A percentile compares a stretch with the other conserved stretches of the same genome.
Evolutionary conservation across 345 rosid genomes (phyloP).

Genomic region (Combretum micranthum): DNA sequence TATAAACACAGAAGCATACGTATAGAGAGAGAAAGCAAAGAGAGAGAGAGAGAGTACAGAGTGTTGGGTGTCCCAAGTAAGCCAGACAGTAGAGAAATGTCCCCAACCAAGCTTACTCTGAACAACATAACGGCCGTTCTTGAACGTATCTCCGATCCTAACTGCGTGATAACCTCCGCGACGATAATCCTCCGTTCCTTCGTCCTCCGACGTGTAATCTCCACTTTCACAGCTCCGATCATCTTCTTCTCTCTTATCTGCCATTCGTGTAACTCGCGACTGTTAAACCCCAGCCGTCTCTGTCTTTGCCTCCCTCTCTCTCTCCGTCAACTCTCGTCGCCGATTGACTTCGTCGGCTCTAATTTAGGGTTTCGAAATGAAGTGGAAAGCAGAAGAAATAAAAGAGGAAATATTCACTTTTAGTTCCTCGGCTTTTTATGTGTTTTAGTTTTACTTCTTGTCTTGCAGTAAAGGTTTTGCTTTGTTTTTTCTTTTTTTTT

Average conservation of each 20-base stretch:
- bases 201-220: conserved; percentile 64
- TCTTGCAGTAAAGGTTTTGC: not conserved
- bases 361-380: no score
- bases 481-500: no score
- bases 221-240: conserved; percentile 41
- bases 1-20: not conserved
- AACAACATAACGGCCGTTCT: conserved; percentile 54
- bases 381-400: no score
- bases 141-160: conserved; percentile 56
- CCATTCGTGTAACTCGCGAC: not conserved
- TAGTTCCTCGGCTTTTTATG: not conserved
- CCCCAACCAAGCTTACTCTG: conserved; percentile 80
- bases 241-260: conserved; percentile 33
- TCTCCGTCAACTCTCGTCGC: not conserved
- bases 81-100: conserved; percentile 85
- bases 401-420: no score
- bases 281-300: not conserved
- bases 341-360: conserved; percentile 2
- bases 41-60: conserved; percentile 21
- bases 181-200: conserved; percentile 66
- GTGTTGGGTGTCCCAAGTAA: conserved; percentile 55
- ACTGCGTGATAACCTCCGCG: conserved; percentile 73
- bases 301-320: not conserved
- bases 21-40: not conserved
- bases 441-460: not conserved